These are phyloP conservation scores for Penicillium sp. DNA, from an alignment of 2,329 filamentous ascomycete species.

Conservation along the genomic window DNA sequence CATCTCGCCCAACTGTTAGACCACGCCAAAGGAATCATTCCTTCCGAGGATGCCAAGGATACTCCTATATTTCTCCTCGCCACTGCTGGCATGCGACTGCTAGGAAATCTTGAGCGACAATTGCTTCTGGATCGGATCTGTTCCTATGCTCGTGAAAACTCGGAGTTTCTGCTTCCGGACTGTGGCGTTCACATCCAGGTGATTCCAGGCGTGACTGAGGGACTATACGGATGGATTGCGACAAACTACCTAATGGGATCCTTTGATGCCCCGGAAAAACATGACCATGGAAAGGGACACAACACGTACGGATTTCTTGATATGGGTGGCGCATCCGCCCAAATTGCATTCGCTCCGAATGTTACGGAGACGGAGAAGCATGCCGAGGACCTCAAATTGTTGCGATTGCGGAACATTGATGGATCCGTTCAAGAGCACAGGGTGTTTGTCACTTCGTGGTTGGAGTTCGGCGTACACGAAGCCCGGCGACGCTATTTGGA, in stretches of 20 bases:
- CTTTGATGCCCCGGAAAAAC: slow-evolving; percentile 72
- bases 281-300: slow-evolving; percentile 80
- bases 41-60: slow-evolving; percentile 69
- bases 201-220: slow-evolving; percentile 92
- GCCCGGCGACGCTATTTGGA: slow-evolving; percentile 83
- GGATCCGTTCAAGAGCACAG: slow-evolving; percentile 75
- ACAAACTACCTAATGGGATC: slow-evolving; percentile 92
- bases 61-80: slow-evolving; percentile 95
- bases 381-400: slow-evolving; percentile 78
- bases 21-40: slow-evolving; percentile 77
- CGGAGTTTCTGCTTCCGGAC: slow-evolving; percentile 82
- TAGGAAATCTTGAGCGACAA: slow-evolving; percentile 69
- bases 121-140: slow-evolving; percentile 76
- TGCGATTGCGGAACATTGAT: slow-evolving; percentile 80
- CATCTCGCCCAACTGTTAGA: slow-evolving; percentile 77
- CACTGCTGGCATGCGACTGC: slow-evolving; percentile 88
- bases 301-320: slow-evolving; percentile 97
- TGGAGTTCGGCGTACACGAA: slow-evolving; percentile 95
- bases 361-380: slow-evolving; percentile 85
- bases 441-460: slow-evolving; percentile 94
- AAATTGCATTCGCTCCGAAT: slow-evolving; percentile 97
- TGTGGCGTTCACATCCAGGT: slow-evolving; percentile 88
- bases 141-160: slow-evolving; percentile 72
- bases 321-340: slow-evolving; percentile 96
- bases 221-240: slow-evolving; percentile 94